These are phyloP conservation scores for Plasmodium gonderi DNA, from an alignment of 169 alveolate genomes.

Conservation along the genomic window DNA sequence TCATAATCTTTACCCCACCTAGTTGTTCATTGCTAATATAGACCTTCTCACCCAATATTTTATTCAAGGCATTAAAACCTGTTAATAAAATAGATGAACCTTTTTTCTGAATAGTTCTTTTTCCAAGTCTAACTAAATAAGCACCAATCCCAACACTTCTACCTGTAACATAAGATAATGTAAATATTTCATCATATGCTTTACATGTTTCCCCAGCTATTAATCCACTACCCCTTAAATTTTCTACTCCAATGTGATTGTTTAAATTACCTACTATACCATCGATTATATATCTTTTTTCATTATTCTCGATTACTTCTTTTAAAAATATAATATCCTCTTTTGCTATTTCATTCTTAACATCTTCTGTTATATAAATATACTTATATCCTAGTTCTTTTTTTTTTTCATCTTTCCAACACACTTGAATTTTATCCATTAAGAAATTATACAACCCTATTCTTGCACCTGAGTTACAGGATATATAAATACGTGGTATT, in stretches of 20 bases:
- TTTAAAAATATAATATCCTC: constrained; percentile 79
- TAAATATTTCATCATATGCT: constrained; percentile 88
- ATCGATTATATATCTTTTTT: constrained; percentile 69
- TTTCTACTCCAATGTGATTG: constrained; percentile 88
- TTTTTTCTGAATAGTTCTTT: constrained; percentile 88
- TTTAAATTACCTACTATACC: constrained; percentile 78
- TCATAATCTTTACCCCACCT: constrained; percentile 92
- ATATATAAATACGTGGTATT: constrained; percentile 86
- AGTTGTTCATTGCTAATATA: constrained; percentile 90
- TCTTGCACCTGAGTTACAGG: constrained; percentile 90
- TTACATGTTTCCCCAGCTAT: constrained; percentile 92
- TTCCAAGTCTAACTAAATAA: constrained; percentile 89
- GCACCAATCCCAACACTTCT: constrained; percentile 93
- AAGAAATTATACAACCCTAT: constrained; percentile 86
- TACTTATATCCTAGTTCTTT: constrained; percentile 85
- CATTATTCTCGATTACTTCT: constrained; percentile 77
- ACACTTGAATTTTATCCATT: constrained; percentile 79
- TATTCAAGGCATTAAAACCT: constrained; percentile 90
- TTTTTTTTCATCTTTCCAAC: constrained; percentile 82
- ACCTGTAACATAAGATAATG: constrained; percentile 89
- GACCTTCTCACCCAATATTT: constrained; percentile 88
- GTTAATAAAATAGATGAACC: constrained; percentile 90
- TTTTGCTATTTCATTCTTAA: constrained; percentile 71
- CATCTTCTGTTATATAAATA: constrained; percentile 83
- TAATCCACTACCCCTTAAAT: constrained; percentile 87